These are phyloP conservation scores for Hypericum perforatum DNA, from an alignment of 345 rosid genomes.

Conservation along the genomic window DNA sequence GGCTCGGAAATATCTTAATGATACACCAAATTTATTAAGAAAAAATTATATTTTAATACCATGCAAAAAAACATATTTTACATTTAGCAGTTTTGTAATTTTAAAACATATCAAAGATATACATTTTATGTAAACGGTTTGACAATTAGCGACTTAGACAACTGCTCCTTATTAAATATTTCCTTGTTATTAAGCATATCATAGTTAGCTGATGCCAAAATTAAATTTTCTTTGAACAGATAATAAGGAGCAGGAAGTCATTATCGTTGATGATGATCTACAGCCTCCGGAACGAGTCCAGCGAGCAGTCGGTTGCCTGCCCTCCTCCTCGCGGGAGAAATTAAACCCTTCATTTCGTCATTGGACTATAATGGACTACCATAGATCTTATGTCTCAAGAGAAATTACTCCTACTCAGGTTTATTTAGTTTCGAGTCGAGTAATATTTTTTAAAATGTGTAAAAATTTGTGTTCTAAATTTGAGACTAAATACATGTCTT, in stretches of 20 bases:
- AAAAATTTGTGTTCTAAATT: not conserved
- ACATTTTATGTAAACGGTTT: too few relatives aligned
- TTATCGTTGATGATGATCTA: constrained; percentile 23
- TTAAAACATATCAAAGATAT: too few relatives aligned
- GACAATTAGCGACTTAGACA: too few relatives aligned
- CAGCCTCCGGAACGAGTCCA: constrained; percentile 35
- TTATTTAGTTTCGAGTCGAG: not conserved
- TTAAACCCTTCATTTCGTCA: constrained; percentile 20
- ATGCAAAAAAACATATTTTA: too few relatives aligned
- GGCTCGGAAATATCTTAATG: too few relatives aligned
- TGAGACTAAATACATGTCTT: not conserved
- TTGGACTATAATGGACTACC: constrained; percentile 46
- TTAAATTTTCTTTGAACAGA: constrained; percentile 18
- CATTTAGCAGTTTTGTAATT: too few relatives aligned
- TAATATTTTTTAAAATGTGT: not conserved
- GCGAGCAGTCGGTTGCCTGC: constrained; percentile 34
- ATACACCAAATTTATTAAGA: too few relatives aligned
- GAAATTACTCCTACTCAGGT: constrained; percentile 42
- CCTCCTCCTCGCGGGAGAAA: constrained; percentile 8
- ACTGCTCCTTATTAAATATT: not conserved
- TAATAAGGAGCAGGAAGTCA: constrained; percentile 31
- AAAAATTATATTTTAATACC: too few relatives aligned
- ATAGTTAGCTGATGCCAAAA: not conserved
- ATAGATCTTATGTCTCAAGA: constrained; percentile 41
- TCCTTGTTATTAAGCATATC: not conserved